Evolutionary conservation across 768 basidiomycete genomes (phyloP), one percentile per base, ranked within the genome.

Genomic region (Mycena maculata): DNA sequence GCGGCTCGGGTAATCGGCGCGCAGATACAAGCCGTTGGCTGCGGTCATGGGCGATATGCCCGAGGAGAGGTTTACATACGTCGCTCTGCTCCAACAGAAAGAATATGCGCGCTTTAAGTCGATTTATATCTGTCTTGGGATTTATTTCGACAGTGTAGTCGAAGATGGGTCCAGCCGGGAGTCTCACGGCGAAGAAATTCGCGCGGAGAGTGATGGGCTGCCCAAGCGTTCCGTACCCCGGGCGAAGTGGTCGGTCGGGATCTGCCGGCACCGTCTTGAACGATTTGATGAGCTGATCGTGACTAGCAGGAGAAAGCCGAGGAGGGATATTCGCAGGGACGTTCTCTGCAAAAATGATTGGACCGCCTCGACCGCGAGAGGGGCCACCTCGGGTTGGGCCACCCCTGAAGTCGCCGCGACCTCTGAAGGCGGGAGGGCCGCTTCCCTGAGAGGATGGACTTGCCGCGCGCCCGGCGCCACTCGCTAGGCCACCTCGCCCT

Each of bases 111-210:
- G 66, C 75, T 70, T 84, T 85, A 13, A 86, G 74, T 18, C 82
- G 73, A 28, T 82, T 82, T 0, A 84, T 77, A 47, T 84, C 80
- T 0, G 81, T 81, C 59, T 79, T 82, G 0, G 88, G 88, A 16
- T 75, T 74, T 49, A 90, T 85, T 23, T 83, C 78, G 38, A 91
- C 82, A 22, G 75, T 74, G 69, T 92, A 92, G 64, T 91, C 89
- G 71, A 84, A 88, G 8, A 88, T 72, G 0, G 80, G 78, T 0
- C 80, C 80, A 48, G 83, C 81, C 2, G 83, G 82, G n/a, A 86
- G 71, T 33, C 74, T 81, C 13, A 91, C 71, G 0, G 87, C 72
- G 74, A 90, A 90, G 77, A 90, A 90, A 72, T 91, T 92, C 23
- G 90, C 82, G 2, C 91, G 83, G 18, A 91, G 75, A 0, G 75